Conservation (phyloP, 345 rosid genomes). For the Citrus glauca region DNA sequence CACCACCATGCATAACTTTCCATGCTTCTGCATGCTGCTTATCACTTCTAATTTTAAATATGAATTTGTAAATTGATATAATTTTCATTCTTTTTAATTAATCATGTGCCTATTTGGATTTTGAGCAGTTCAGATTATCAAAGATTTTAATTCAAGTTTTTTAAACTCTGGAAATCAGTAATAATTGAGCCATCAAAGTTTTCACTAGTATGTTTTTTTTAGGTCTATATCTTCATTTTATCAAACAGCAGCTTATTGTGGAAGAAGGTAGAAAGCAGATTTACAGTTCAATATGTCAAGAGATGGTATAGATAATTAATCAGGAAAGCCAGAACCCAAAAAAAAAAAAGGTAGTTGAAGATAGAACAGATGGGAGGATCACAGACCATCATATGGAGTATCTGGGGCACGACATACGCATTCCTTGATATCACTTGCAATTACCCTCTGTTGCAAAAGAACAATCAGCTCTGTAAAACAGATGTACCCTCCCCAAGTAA, state of each 20-base stretch:
- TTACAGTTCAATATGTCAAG: background rate
- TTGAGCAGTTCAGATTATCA: background rate
- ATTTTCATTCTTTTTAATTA: background rate
- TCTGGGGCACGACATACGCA: slow-evolving; percentile 96
- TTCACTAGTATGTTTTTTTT: background rate
- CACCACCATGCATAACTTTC: background rate
- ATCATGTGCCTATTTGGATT: background rate
- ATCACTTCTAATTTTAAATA: background rate
- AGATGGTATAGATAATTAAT: background rate
- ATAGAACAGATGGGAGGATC: slow-evolving; percentile 8
- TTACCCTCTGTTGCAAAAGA: slow-evolving; percentile 62
- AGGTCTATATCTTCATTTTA: background rate
- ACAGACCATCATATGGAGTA: slow-evolving; percentile 89
- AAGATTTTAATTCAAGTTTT: background rate
- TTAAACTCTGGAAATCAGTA: background rate
- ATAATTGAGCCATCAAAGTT: background rate
- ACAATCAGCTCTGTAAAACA: slow-evolving; percentile 19
- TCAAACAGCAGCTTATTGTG: background rate
- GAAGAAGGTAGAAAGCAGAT: background rate
- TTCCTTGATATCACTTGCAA: slow-evolving; percentile 97
- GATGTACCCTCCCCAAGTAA: slow-evolving; percentile 1
- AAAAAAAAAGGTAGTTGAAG: background rate
- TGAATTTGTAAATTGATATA: background rate
- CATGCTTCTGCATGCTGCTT: background rate
- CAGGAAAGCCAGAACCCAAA: background rate